These are phyloP conservation scores for Elymus sibiricus DNA, from an alignment of 176 grass and related monocot genomes.

Conservation along the genomic window DNA sequence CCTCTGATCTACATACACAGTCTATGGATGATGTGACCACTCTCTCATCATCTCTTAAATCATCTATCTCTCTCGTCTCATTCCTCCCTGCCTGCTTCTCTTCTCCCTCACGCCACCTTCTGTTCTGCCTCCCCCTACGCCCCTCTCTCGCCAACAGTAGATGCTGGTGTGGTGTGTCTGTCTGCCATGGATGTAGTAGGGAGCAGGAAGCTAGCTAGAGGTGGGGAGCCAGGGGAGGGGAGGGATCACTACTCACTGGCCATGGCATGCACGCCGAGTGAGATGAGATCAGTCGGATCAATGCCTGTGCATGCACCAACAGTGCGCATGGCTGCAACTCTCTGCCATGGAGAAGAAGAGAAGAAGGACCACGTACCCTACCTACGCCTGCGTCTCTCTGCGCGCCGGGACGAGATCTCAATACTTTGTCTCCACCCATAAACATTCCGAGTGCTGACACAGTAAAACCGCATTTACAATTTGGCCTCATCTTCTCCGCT, in stretches of 20 bases:
- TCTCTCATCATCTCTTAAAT: conserved; percentile 61
- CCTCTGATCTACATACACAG: background rate
- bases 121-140: conserved; percentile 7
- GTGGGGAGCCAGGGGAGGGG: conserved; percentile 4
- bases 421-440: conserved; percentile 64
- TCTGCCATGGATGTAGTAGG: background rate
- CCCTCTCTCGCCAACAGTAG: background rate
- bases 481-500: background rate
- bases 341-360: background rate
- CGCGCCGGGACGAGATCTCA: conserved; percentile 18
- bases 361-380: conserved; percentile 10
- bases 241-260: background rate
- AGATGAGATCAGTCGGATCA: conserved; percentile 22
- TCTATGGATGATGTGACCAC: conserved; percentile 38
- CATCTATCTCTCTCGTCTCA: conserved; percentile 38
- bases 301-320: conserved; percentile 16
- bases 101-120: conserved; percentile 42
- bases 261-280: conserved; percentile 36
- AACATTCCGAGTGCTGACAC: conserved; percentile 70
- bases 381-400: background rate
- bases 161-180: background rate
- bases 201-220: background rate
- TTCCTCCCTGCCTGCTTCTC: background rate
- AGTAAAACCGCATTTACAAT: conserved; percentile 7
- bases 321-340: conserved; percentile 5